Evolutionary conservation across 2,329 filamentous ascomycete genomes (phyloP).

Genomic region (Nothopassalora personata): DNA sequence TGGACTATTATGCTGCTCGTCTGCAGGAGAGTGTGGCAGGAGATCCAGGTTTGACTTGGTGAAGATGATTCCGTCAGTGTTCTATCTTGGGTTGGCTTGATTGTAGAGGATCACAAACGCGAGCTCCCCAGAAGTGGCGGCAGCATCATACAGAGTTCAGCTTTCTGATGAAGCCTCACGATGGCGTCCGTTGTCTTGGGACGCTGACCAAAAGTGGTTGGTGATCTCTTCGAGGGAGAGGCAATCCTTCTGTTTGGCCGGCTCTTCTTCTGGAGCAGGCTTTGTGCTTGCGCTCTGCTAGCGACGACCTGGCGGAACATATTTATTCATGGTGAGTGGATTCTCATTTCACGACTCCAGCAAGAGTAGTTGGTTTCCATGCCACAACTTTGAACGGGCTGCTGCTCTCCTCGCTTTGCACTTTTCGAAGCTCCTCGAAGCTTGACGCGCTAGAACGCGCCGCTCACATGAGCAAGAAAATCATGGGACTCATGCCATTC

Average conservation of each 20-base stretch:
- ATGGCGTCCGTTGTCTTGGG: background rate
- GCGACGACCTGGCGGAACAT: background rate
- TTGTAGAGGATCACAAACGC: constrained; percentile 25
- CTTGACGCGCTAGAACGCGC: background rate
- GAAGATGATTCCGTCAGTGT: constrained; percentile 26
- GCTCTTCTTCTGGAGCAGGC: background rate
- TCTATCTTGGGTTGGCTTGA: constrained; percentile 28
- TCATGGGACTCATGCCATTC: background rate
- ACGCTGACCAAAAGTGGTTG: background rate
- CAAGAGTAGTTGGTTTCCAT: background rate
- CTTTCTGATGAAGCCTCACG: background rate
- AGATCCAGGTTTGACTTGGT: constrained; percentile 29
- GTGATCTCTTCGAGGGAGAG: background rate
- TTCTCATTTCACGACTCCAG: background rate
- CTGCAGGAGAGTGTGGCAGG: constrained; percentile 14
- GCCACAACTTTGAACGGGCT: background rate
- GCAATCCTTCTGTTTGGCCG: background rate
- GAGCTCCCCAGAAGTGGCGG: constrained; percentile 16
- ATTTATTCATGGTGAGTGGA: background rate
- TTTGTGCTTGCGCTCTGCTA: background rate
- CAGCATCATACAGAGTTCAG: constrained; percentile 17
- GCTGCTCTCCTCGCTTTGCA: background rate
- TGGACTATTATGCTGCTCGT: background rate
- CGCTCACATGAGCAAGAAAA: background rate
- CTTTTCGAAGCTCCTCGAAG: background rate